Conservation (phyloP, 2,329 filamentous ascomycete genomes). For the Byssothecium circinans region DNA sequence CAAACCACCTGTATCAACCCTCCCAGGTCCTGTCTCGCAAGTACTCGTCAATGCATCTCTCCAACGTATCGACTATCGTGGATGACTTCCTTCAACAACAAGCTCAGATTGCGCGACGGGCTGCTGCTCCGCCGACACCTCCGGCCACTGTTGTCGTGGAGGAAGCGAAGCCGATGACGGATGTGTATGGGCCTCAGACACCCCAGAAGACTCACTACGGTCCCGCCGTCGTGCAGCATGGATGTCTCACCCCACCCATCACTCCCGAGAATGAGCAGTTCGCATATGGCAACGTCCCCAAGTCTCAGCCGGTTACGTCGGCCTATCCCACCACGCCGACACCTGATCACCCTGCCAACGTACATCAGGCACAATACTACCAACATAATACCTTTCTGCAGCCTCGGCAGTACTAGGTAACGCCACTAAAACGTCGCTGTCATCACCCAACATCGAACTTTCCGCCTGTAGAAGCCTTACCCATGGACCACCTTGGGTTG, state of each 20-base stretch:
- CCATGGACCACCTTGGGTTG: background rate
- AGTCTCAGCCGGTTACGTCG: conserved; percentile 26
- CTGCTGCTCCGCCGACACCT: conserved; percentile 57
- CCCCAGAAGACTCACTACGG: conserved; percentile 74
- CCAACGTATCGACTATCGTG: conserved; percentile 64
- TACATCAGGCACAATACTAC: conserved; percentile 39
- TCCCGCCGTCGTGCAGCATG: conserved; percentile 64
- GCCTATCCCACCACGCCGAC: conserved; percentile 44
- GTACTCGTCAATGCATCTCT: conserved; percentile 67
- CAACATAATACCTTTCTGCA: conserved; percentile 39
- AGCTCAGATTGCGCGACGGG: conserved; percentile 54
- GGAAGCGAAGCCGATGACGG: conserved; percentile 50
- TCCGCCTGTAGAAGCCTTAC: conserved; percentile 11
- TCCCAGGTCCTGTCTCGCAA: conserved; percentile 69
- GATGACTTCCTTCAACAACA: conserved; percentile 66
- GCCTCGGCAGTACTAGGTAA: conserved; percentile 36
- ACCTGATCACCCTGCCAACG: conserved; percentile 33
- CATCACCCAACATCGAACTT: conserved; percentile 20
- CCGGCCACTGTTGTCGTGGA: conserved; percentile 61
- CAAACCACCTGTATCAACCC: conserved; percentile 67
- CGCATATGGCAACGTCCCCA: conserved; percentile 31
- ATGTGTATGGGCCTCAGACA: conserved; percentile 68
- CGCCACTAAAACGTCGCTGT: conserved; percentile 14
- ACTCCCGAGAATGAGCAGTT: conserved; percentile 66
- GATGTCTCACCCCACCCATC: conserved; percentile 83